These are phyloP conservation scores for Tolypocladium capitatum DNA, from an alignment of 2,329 filamentous ascomycete genomes.

Conservation along the genomic window DNA sequence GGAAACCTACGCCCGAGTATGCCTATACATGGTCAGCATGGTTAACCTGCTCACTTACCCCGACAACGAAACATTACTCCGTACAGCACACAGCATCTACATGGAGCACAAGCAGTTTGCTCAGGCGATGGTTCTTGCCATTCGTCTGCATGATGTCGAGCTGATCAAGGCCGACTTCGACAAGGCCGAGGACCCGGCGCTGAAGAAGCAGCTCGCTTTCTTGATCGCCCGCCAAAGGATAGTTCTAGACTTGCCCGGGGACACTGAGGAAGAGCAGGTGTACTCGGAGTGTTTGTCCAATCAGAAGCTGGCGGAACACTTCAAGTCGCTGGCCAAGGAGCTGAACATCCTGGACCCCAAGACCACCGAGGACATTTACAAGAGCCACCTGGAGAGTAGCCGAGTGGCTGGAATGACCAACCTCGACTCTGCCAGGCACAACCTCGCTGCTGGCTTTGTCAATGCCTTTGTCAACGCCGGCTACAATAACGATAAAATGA, in stretches of 20 bases:
- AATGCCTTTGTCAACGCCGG: slow-evolving; percentile 96
- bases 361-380: slow-evolving; percentile 97
- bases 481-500: slow-evolving; percentile 93
- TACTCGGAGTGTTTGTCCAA: slow-evolving; percentile 79
- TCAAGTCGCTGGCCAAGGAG: slow-evolving; percentile 88
- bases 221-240: slow-evolving; percentile 86
- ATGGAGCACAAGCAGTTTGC: slow-evolving; percentile 84
- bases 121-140: slow-evolving; percentile 87
- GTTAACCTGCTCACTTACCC: slow-evolving; percentile 95
- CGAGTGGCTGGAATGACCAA: slow-evolving; percentile 88
- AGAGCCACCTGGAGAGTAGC: slow-evolving; percentile 93
- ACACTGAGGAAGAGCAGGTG: slow-evolving; percentile 56
- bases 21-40: slow-evolving; percentile 98
- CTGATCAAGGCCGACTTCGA: slow-evolving; percentile 75
- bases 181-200: slow-evolving; percentile 62
- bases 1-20: slow-evolving; percentile 85
- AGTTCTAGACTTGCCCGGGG: slow-evolving; percentile 55
- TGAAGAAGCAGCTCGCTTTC: slow-evolving; percentile 91
- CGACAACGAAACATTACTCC: slow-evolving; percentile 91
- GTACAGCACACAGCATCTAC: slow-evolving; percentile 88
- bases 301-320: slow-evolving; percentile 76
- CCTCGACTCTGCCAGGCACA: slow-evolving; percentile 88
- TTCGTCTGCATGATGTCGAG: slow-evolving; percentile 76
- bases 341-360: slow-evolving; percentile 95
- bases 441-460: slow-evolving; percentile 88